Conservation (phyloP, 2,329 filamentous ascomycete species). For the Nemania serpens region DNA sequence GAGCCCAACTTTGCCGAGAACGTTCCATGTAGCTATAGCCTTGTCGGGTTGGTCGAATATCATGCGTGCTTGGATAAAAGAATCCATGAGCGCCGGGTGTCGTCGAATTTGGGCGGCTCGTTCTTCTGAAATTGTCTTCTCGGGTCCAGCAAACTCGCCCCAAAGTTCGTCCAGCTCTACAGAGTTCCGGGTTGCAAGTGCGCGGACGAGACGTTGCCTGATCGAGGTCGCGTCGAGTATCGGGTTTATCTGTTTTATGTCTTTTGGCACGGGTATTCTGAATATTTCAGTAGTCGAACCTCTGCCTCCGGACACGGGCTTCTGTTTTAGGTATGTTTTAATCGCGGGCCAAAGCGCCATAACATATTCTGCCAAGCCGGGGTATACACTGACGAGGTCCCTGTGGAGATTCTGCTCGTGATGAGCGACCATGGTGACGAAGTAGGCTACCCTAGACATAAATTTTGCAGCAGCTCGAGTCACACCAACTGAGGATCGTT, state of each 20-base stretch:
- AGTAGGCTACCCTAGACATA: constrained; percentile 33
- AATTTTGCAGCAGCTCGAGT: constrained; percentile 35
- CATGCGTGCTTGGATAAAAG: constrained; percentile 39
- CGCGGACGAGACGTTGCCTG: constrained; percentile 25
- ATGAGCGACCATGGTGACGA: constrained; percentile 34
- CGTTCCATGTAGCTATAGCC: constrained; percentile 38
- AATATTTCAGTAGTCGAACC: neutral
- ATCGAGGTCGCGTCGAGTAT: constrained; percentile 20
- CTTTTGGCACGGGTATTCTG: neutral
- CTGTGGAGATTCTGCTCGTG: constrained; percentile 24
- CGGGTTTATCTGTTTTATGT: no score
- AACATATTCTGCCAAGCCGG: constrained; percentile 33
- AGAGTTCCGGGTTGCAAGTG: constrained; percentile 23
- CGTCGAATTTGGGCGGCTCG: constrained; percentile 30
- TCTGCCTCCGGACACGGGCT: constrained; percentile 5
- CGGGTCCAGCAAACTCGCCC: constrained; percentile 32
- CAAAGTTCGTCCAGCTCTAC: constrained; percentile 36
- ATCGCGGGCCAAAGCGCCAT: constrained; percentile 38
- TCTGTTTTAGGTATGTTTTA: constrained; percentile 26
- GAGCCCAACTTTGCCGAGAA: constrained; percentile 49
- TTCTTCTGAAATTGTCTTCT: constrained; percentile 23
- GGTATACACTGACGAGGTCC: constrained; percentile 28
- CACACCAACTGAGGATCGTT: constrained; percentile 29
- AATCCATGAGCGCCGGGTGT: constrained; percentile 35
- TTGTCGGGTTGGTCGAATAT: constrained; percentile 36